phyloP scores from a whole-genome alignment of 176 grass and related monocot species.

The Aegilops bicornis region DNA sequence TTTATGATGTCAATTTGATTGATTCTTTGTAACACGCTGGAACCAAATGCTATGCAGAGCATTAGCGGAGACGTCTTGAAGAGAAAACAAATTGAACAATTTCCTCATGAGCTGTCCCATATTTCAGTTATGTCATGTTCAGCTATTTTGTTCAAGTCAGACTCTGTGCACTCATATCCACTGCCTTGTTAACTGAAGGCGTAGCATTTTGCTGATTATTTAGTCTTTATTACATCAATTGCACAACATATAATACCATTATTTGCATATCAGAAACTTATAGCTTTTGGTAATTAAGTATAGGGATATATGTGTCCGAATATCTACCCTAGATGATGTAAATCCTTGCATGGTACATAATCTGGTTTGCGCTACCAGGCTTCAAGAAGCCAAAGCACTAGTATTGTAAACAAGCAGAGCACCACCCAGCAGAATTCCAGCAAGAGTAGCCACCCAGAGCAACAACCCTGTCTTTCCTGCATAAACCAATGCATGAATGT shows the following conservation, averaged over 20 bases:
- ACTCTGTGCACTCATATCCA: not conserved
- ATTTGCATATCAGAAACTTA: not conserved
- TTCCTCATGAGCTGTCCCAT: not conserved
- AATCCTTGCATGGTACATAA: slow-evolving; percentile 16
- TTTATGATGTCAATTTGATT: slow-evolving; percentile 24
- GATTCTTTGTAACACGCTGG: slow-evolving; percentile 14
- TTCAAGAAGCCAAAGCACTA: slow-evolving; percentile 59
- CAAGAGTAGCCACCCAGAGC: slow-evolving; percentile 80
- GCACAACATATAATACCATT: not conserved
- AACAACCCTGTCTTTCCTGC: slow-evolving; percentile 79
- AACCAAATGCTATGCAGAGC: slow-evolving; percentile 4
- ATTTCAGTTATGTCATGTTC: not conserved
- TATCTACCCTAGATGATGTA: not conserved
- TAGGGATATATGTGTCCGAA: not conserved
- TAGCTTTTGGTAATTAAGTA: not conserved
- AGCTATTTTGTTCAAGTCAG: slow-evolving; percentile 6
- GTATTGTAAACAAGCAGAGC: slow-evolving; percentile 92
- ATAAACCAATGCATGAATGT: slow-evolving; percentile 30
- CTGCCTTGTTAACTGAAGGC: not conserved
- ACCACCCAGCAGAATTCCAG: slow-evolving; percentile 70
- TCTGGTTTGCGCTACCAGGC: not conserved
- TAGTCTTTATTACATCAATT: not conserved
- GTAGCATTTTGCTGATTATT: not conserved
- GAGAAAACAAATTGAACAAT: not conserved
- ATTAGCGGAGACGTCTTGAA: not conserved